A percentile compares a stretch with the other conserved stretches of the same genome.
These are phyloP conservation scores for Venturia asperata DNA, from an alignment of 2,329 filamentous ascomycete genomes.

Conservation along the genomic window DNA sequence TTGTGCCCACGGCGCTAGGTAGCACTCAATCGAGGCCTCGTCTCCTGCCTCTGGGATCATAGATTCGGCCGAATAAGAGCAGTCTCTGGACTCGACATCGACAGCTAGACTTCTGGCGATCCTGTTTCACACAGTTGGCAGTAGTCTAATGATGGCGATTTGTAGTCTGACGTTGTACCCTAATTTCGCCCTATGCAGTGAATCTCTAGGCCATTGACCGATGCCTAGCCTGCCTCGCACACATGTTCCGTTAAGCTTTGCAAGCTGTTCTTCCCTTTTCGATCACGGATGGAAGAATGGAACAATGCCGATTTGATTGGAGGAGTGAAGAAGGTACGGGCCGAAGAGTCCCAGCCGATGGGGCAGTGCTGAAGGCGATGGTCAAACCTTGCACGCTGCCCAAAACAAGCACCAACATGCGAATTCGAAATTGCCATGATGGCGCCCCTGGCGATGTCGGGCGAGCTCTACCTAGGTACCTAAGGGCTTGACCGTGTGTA, in stretches of 20 bases:
- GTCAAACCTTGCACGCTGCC: background rate
- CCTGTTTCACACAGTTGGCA: no score
- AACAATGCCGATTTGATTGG: background rate
- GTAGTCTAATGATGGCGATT: no score
- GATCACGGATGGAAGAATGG: background rate
- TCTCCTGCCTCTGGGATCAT: no score
- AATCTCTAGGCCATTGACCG: no score
- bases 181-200: no score
- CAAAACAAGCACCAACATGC: background rate
- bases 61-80: no score
- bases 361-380: background rate
- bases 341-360: background rate
- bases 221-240: background rate
- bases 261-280: background rate
- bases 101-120: no score
- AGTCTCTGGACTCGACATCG: no score
- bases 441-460: background rate
- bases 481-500: background rate
- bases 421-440: background rate
- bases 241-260: background rate
- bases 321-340: constrained; percentile 9
- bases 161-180: no score
- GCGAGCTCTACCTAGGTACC: no score
- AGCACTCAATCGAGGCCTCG: no score
- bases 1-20: no score